Base-by-base conservation (phyloP, 345 rosid genomes). In the Eucalyptus cloeziana region DNA sequence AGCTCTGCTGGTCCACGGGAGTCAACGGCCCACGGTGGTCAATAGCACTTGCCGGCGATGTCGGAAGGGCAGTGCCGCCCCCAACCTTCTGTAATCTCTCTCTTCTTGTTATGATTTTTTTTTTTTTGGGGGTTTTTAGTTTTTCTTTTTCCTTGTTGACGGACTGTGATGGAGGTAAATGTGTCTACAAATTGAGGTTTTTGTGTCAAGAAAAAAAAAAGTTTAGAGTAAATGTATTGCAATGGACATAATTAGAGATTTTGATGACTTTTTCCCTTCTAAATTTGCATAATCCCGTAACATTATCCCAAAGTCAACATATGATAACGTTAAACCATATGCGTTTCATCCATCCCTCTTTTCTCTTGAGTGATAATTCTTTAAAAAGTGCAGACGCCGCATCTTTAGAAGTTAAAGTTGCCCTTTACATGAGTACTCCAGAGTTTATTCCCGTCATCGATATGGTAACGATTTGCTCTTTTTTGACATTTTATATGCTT, bases 141-240 rank as follows among this genome's bases (percentile, higher is more conserved):
- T 49, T 49, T 49, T 49, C 3, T 49, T 49, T 49, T 9, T 49
- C 49, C 49, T 49, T 49, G 10, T 10, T 49, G 21, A 54, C 25
- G 9, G 25, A 3, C 25, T 21, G 3, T 54, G 25, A 54, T 8
- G 25, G 27, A 58, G 64, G n/a, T 58, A 58, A 58, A 58, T 10
- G 14, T 58, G 14, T 58, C 64, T 25, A 0, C n/a, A 58, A 58
- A 58, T 58, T 58, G 14, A 56, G 30, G 12, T 2, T 56, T 56
- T 56, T 56, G 62, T 56, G 12, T 56, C 30, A 56, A 0, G 4
- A 54, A 22, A 56, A 22, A 22, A 54, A 54, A 54, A 8, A 2
- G 2, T 8, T 24, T 25, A 5, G 5, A 25, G 11, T 58, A 24
- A 58, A 24, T 24, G 3, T 58, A 10, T 58, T 0, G 2, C 30